Evolutionary conservation across 352 stramenopile species (phyloP), one percentile per base, ranked within the genome.

Genomic region (Phytophthora sojae): DNA sequence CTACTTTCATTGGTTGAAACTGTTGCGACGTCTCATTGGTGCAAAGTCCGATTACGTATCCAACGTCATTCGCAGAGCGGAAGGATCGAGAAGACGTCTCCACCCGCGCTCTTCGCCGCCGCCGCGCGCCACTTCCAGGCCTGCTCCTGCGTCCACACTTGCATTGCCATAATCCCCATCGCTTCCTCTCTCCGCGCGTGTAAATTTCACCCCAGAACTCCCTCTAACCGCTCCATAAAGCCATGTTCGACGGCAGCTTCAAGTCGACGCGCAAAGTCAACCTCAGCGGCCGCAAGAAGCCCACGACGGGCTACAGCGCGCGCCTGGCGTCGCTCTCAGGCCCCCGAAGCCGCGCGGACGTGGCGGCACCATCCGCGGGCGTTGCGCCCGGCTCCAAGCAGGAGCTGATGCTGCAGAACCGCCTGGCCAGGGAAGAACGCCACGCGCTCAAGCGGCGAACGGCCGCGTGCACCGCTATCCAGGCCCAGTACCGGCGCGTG

Each of bases 191-290:
- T 57, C 57, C 54, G 23, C 6, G 11, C 21, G 67, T 17, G n/a
- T 51, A 35, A 35, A 23, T 29, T 35, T 6, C 39, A 64, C 32
- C 17, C 45, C 15, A 11, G 32, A 25, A 0, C n/a, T 7, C 30
- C 7, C 3, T 25, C 15, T 64, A 53, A n/a, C 35, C 15, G 3
- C 32, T 21, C 6, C 39, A 15, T 17, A 65, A 45, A 8, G 23
- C 14, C 49, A 93, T 93, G 86, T 93, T 93, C 49, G 86, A 93
- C 61, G 86, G 86, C 23, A 88, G 76, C 64, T 91, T 93, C 73
- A 90, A 90, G 69, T 59, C 76, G n/a, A 58, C 81, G 32, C 83
- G 86, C 23, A 90, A 89, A 54, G 83, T 93, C 32, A 91, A 90
- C 61, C 65, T 93, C 51, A 91, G 86, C 64, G 86, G 86, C 8